phyloP scores from a whole-genome alignment of 306 rosid species.

The Macrotyloma uniflorum region DNA sequence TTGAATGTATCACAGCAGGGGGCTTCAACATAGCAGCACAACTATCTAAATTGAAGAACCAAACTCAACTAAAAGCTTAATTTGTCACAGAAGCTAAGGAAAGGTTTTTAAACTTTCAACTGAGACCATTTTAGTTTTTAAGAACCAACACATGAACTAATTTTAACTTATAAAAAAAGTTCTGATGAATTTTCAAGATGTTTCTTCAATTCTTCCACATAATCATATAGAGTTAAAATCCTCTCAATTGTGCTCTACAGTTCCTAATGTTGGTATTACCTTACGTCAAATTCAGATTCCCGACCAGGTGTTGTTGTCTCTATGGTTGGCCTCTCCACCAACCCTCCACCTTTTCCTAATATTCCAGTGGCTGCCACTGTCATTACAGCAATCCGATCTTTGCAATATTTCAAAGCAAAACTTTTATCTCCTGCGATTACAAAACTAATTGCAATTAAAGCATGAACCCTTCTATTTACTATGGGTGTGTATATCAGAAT shows the following conservation, averaged over 20 bases:
- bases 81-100: background rate
- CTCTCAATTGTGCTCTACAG: background rate
- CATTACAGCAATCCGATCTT: constrained; percentile 54
- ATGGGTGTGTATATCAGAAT: background rate
- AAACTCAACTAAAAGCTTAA: background rate
- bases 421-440: constrained; percentile 58
- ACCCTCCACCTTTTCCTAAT: constrained; percentile 73
- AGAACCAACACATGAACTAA: background rate
- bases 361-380: constrained; percentile 48
- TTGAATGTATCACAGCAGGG: background rate
- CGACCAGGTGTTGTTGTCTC: constrained; percentile 84
- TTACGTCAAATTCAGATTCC: constrained; percentile 76
- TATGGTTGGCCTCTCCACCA: constrained; percentile 83
- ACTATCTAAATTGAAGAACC: background rate
- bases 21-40: constrained; percentile 1
- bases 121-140: background rate
- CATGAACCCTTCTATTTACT: background rate
- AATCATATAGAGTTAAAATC: background rate
- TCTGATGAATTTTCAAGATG: background rate
- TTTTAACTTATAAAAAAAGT: too few relatives aligned
- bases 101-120: background rate
- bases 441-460: constrained; percentile 27
- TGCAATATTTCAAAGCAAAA: constrained; percentile 47
- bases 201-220: background rate
- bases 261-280: constrained; percentile 43